Conservation (phyloP, 2,329 filamentous ascomycete species). For the Colletotrichum lindemuthianum region DNA sequence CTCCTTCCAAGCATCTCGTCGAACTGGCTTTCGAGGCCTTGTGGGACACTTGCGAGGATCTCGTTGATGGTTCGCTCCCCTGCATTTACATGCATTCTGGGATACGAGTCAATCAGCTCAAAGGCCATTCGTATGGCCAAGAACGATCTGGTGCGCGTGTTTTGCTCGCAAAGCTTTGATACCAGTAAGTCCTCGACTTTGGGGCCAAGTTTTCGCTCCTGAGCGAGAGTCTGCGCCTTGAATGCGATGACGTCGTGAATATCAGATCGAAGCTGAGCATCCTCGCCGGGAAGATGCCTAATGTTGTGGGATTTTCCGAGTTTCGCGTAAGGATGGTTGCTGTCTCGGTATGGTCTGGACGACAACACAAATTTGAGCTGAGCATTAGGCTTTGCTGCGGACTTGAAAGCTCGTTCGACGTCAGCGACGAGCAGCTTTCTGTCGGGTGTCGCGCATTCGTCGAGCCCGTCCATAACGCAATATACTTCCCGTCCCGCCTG, state of each 20-base stretch:
- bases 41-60: not conserved
- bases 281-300: constrained; percentile 3
- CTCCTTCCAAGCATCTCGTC: constrained; percentile 1
- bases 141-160: constrained; percentile 6
- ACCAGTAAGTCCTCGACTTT: not conserved
- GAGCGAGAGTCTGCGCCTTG: not conserved
- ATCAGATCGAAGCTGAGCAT: constrained; percentile 7
- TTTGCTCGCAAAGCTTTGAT: not conserved
- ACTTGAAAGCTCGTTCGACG: not conserved
- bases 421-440: not conserved
- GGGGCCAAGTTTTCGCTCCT: not conserved
- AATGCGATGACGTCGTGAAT: constrained; percentile 20
- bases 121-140: constrained; percentile 10
- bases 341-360: not conserved
- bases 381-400: not conserved
- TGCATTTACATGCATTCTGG: not conserved
- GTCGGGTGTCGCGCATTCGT: not conserved
- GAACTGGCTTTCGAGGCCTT: not conserved
- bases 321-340: not conserved
- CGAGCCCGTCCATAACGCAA: constrained; percentile 2
- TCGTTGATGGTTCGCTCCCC: not conserved
- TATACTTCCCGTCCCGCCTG: not conserved
- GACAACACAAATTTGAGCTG: not conserved
- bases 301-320: not conserved
- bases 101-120: constrained; percentile 1